phyloP scores from a whole-genome alignment of 2,329 filamentous ascomycete genomes.

The Epichloe hybrida region DNA sequence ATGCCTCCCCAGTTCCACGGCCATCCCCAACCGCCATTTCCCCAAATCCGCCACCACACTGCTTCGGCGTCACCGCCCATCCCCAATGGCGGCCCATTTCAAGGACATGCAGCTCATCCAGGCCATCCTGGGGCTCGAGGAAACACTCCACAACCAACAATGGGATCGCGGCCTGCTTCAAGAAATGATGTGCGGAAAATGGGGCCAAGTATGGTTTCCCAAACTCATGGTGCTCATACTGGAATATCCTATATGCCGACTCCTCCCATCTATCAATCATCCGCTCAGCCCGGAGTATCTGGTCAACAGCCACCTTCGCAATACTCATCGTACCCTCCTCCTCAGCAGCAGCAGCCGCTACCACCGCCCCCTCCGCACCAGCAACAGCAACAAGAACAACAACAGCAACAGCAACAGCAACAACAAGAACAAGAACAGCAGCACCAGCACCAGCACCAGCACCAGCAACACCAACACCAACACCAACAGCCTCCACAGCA shows the following conservation, averaged over 20 bases:
- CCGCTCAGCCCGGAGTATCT: conserved; percentile 24
- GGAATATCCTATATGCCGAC: conserved; percentile 78
- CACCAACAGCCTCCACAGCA: conserved; percentile 28
- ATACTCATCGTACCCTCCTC: conserved; percentile 22
- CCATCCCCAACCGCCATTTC: conserved; percentile 46
- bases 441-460: conserved; percentile 9
- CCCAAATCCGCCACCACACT: conserved; percentile 69
- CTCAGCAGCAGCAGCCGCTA: conserved; percentile 18
- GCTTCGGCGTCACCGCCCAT: conserved; percentile 84
- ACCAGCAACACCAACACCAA: background rate
- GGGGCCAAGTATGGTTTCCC: conserved; percentile 59
- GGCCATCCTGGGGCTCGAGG: conserved; percentile 41
- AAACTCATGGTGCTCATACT: conserved; percentile 42
- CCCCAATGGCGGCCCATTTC: conserved; percentile 58
- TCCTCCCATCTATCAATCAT: conserved; percentile 58
- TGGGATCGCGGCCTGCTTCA: conserved; percentile 55
- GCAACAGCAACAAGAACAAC: background rate
- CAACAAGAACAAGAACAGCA: background rate
- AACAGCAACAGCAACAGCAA: background rate
- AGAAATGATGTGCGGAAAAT: conserved; percentile 65
- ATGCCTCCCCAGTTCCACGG: conserved; percentile 59
- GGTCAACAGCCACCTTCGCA: conserved; percentile 25
- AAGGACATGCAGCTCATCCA: conserved; percentile 30
- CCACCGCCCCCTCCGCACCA: background rate
- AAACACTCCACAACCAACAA: conserved; percentile 66